A percentile compares a stretch with the other conserved stretches of the same genome.
phyloP scores from a whole-genome alignment of 2,329 filamentous ascomycete species.

The Clarireedia monteithiana region DNA sequence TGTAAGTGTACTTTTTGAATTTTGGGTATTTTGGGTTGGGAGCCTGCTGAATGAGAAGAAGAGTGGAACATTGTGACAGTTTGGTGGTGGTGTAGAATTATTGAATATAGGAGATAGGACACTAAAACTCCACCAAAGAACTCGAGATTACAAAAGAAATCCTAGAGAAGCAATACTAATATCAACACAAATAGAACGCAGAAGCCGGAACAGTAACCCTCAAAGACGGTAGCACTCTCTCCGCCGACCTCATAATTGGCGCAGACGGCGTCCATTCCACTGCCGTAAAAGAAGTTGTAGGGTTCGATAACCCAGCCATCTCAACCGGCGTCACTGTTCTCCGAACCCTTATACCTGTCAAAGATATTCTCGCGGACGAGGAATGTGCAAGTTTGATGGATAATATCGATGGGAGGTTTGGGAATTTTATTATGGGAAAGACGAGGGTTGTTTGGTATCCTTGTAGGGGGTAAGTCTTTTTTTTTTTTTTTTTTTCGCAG shows the following conservation, averaged over 20 bases:
- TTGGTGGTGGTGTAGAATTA: neutral
- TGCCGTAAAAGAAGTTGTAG: neutral
- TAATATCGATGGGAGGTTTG: slow-evolving; percentile 15
- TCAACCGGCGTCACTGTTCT: slow-evolving; percentile 18
- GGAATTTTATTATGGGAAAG: slow-evolving; percentile 36
- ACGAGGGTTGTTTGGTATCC: slow-evolving; percentile 40
- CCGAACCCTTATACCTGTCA: slow-evolving; percentile 17
- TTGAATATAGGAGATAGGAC: neutral
- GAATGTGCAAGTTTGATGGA: slow-evolving; percentile 29
- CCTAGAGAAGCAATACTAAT: too few species aligned
- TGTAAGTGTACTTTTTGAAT: slow-evolving; percentile 1
- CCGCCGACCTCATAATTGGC: slow-evolving; percentile 44
- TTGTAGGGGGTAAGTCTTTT: slow-evolving; percentile 34
- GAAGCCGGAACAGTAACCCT: slow-evolving; percentile 35
- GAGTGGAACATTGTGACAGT: neutral
- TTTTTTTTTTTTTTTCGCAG: slow-evolving; percentile 34
- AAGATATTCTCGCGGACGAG: slow-evolving; percentile 29
- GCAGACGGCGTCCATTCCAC: slow-evolving; percentile 42
- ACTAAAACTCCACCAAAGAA: neutral
- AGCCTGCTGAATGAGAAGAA: slow-evolving; percentile 20
- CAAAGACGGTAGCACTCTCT: slow-evolving; percentile 35
- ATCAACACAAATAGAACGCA: neutral
- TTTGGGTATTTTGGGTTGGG: neutral
- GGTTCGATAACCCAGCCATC: neutral
- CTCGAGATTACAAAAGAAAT: too few species aligned